phyloP scores from a whole-genome alignment of 1,284 basidiomycete species.

The Naganishia sp. region DNA sequence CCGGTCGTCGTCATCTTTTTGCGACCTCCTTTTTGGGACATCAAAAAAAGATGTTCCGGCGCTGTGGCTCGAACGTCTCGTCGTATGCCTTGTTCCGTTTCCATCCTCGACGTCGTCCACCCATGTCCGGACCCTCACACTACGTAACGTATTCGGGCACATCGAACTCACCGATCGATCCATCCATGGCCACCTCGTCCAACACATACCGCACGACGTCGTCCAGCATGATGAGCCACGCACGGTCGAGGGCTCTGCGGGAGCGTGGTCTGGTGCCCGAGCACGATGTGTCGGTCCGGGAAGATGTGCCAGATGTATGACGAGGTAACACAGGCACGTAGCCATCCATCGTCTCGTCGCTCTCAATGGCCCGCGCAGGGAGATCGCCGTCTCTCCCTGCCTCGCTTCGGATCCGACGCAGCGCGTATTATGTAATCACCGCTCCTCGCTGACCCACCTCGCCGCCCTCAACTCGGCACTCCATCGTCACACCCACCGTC shows the following conservation, averaged over 20 bases:
- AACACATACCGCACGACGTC: slow-evolving; percentile 29
- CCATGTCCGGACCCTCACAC: not conserved
- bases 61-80: slow-evolving; percentile 2
- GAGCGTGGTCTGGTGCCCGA: too few species aligned
- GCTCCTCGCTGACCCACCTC: not conserved
- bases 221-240: slow-evolving; percentile 26
- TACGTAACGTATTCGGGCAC: not conserved
- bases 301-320: not conserved
- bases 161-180: slow-evolving; percentile 28
- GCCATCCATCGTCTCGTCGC: not conserved
- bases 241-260: too few species aligned
- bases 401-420: too few species aligned
- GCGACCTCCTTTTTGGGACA: not conserved
- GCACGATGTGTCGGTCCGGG: not conserved
- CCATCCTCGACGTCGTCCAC: too few species aligned
- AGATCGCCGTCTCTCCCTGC: not conserved
- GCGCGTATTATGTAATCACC: not conserved
- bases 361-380: not conserved
- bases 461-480: not conserved
- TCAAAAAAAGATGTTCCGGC: slow-evolving; percentile 7
- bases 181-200: slow-evolving; percentile 35
- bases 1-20: slow-evolving; percentile 9
- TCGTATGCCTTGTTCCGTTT: not conserved
- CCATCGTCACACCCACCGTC: not conserved
- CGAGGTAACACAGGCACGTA: not conserved